Evolutionary conservation across 306 rosid genomes (phyloP), one percentile per base, ranked within the genome.

Genomic region (Cicer chorassanicum): DNA sequence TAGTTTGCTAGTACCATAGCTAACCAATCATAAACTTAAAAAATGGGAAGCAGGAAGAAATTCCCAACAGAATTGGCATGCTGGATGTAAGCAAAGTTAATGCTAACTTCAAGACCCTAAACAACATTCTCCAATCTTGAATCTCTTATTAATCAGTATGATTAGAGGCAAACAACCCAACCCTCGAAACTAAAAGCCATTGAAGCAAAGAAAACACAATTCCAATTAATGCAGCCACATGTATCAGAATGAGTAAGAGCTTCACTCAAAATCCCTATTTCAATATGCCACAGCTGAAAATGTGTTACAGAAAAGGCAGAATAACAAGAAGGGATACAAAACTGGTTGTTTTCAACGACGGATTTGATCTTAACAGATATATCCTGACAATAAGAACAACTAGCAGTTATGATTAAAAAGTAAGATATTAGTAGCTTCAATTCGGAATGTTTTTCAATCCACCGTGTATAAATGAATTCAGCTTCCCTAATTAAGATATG

Each of bases 61-160:
- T 82, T 57, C 82, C 96, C 93, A 69, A 87, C 87, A 75, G 90
- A 84, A 66, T 85, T 87, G 68, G 90, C 90, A 66, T 87, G 80
- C 82, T 88, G 91, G 49, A 85, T 88, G 77, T 91, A 91, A 48
- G 89, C 90, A 82, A 83, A 82, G 82, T 85, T 91, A 21, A 40
- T 70, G 59, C 82, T 64, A 73, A 87, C 96, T 67, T 82, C 86
- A 38, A 61, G 63, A 54, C 65, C 56, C 46, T 75, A 70, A 81
- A 79, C 79, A 72, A 90, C 92, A 79, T 84, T 84, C 65, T 81
- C 93, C 59, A 55, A 53, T 36, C 80, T 77, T 39, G 75, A 85
- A 82, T 74, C 84, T 39, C 63, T 82, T 74, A 91, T 62, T 65
- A 91, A 78, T 38, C 69, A 53, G 67, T 24, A 39, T n/a, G 45